Conservation (phyloP, 129 eudicot species). For the Smallanthus sonchifolius region DNA sequence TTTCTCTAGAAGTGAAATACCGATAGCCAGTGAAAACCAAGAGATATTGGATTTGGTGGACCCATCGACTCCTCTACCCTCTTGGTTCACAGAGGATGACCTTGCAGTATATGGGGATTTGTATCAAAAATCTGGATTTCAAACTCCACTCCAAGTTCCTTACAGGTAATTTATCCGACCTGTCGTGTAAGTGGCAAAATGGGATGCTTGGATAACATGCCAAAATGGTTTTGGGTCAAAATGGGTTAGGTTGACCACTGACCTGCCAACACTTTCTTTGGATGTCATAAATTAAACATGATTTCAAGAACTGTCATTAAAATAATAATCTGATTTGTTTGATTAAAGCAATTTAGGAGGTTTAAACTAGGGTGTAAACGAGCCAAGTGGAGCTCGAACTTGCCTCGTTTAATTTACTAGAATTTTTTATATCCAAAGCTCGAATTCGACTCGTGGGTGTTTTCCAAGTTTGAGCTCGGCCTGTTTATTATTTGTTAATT, state of each 20-base stretch:
- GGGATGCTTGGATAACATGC: neutral
- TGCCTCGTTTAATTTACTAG: no score
- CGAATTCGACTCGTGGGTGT: no score
- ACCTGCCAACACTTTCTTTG: neutral
- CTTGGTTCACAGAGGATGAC: constrained; percentile 26
- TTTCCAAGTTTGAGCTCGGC: no score
- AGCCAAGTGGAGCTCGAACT: no score
- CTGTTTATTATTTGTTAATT: no score
- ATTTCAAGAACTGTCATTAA: neutral
- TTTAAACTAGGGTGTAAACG: no score
- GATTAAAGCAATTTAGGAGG: neutral
- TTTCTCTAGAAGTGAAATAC: constrained; percentile 23
- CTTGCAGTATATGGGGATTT: constrained; percentile 9
- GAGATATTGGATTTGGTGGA: constrained; percentile 28
- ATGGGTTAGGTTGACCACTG: neutral
- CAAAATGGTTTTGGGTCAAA: neutral
- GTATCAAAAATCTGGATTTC: constrained; percentile 18
- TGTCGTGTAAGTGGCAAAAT: neutral
- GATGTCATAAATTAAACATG: neutral
- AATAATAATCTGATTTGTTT: neutral
- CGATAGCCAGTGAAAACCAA: constrained; percentile 20
- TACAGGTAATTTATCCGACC: constrained; percentile 14
- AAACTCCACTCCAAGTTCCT: constrained; percentile 29
- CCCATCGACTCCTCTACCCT: constrained; percentile 9
- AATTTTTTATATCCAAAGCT: no score